phyloP scores from a whole-genome alignment of 106 monocot genomes.

The Cymbidium sinense region DNA sequence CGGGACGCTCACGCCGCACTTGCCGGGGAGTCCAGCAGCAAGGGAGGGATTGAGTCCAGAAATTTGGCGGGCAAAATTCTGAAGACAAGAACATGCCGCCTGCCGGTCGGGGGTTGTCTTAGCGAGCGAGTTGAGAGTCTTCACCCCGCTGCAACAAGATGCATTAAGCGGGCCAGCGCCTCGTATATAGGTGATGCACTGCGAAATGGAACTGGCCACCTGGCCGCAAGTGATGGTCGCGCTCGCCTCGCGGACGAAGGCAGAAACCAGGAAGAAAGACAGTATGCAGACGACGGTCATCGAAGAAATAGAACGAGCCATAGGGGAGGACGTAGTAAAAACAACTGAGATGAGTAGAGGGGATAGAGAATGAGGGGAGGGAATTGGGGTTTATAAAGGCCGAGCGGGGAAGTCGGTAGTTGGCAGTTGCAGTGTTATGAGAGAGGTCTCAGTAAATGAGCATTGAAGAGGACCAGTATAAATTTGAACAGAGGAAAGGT shows the following conservation, averaged over 20 bases:
- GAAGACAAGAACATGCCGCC: constrained; percentile 30
- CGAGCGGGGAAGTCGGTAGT: background rate
- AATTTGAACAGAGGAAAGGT: too few species aligned
- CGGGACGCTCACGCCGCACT: constrained; percentile 30
- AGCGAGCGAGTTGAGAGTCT: constrained; percentile 12
- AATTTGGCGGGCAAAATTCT: constrained; percentile 1
- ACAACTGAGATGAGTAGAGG: background rate
- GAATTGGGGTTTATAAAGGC: background rate
- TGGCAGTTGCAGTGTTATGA: too few species aligned
- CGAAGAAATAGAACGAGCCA: background rate
- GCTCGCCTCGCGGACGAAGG: background rate
- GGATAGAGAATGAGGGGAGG: background rate
- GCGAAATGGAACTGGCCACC: background rate
- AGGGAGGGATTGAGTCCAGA: constrained; percentile 6
- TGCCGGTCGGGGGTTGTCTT: constrained; percentile 22
- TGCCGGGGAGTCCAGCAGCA: constrained; percentile 17
- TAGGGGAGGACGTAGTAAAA: background rate
- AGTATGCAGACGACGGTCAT: background rate
- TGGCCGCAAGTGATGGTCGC: constrained; percentile 22
- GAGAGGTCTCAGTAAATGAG: too few species aligned
- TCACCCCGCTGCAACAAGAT: constrained; percentile 26
- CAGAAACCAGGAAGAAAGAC: background rate
- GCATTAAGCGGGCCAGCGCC: background rate
- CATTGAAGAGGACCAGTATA: background rate
- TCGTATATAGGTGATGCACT: constrained; percentile 22